Evolutionary conservation across 768 basidiomycete genomes (phyloP), one percentile per base, ranked within the genome.

Genomic region (Dentipellis fragilis): DNA sequence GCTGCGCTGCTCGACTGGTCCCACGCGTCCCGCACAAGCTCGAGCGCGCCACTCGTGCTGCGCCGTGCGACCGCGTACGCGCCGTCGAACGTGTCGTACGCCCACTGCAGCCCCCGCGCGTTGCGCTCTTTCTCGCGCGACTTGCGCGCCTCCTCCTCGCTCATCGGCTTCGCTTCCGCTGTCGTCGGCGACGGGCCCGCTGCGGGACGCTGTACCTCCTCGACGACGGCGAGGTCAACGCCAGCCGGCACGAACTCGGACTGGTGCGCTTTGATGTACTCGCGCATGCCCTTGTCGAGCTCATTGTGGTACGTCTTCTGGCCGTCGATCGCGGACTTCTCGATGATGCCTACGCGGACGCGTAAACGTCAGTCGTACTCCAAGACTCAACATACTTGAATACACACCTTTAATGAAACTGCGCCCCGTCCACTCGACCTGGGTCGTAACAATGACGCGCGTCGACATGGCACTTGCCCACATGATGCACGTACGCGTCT

Each of bases 371-470:
- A 10, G 50, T 29, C 12, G 21, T 9, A n/a, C 23, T 1, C 9
- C 35, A 56, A 17, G 10, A 34, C 1, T 3, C 17, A 7, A 16
- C 4, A 29, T 17, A 45, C 29, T 29, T 6, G 5, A 37, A 39
- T 10, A 58, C 73, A 60, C 56, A 93, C 93, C 87, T 71, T 90
- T 95, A 69, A 99, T 93, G 71, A 97, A 98, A 71, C 91, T 94
- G 62, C 93, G 79, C 46, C 94, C 94, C 0, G 90, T 91, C 93
- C 95, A 99, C 58, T 97, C 94, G 1, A 98, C 90, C 59, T 87
- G 81, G 4, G 89, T 92, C 42, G 91, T 93, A 3, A 98, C 90
- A 10, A 93, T 60, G 12, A 99, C 82, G 56, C 78, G 82, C 6
- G 88, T 87, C 21, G 85, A 80, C 52, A 87, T 78, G 3, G 79